Base-by-base conservation (phyloP, 2,329 filamentous ascomycete species). In the Furcasterigmium sp. region DNA sequence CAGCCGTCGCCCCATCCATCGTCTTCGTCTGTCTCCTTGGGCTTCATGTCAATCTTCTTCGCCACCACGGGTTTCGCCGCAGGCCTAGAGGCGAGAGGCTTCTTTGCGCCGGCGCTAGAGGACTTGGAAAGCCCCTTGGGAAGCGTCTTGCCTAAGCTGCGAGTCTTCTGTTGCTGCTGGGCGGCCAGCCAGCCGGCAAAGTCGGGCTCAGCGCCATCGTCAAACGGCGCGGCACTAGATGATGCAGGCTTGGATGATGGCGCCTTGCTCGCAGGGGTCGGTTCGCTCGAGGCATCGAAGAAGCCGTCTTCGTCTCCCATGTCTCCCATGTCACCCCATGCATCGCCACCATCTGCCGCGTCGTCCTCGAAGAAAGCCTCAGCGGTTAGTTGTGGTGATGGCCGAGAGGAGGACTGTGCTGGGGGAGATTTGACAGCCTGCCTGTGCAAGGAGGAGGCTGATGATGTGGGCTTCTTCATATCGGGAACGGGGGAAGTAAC, bases 181-280 rank as follows among this genome's bases (percentile, higher is more conserved):
- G 91, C 90, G 11, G 88, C 90, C 18, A 97, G 65, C 91, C 93
- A 97, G 5, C 90, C 91, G 5, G 90, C 91, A 63, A 98, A 97
- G 62, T 97, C 93, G 0, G 91, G 91, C 61, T 98, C 91, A 3
- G 84, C 83, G 20, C 86, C 82, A 53, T 95, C 90, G 46, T 91
- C 87, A 51, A 85, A 91, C 0, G 84, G 75, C 7, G 75, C 67
- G 23, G 64, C 55, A 6, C 59, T 60, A 8, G 56, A 57, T 32
- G 58, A 51, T 15, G 61, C 55, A 14, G 66, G 53, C 23, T 70
- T 55, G 39, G 60, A 59, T 3, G 8, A 57, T 46, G 48, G 26
- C 1, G 60, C 20, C 9, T 45, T 47, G 7, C 51, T 23, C 50
- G 54, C 14, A 46, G 48, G 40, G 37, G 54, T 46, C 29, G 54